phyloP scores from a whole-genome alignment of 2,329 filamentous ascomycete species.

The Talaromyces albobiverticillius region DNA sequence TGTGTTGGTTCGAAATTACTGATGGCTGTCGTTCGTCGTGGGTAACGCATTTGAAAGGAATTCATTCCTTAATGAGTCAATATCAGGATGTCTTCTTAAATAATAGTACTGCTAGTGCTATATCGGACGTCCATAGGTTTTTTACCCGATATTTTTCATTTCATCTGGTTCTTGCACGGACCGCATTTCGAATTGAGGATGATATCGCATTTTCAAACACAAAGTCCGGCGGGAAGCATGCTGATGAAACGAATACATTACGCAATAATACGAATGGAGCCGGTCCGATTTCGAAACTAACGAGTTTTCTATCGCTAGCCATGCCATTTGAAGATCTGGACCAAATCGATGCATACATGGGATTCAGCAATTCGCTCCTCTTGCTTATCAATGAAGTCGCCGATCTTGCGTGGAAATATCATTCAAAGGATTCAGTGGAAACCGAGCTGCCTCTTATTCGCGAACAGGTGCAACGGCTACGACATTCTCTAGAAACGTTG shows the following conservation, averaged over 20 bases:
- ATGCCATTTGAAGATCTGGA: slow-evolving; percentile 18
- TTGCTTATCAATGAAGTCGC: slow-evolving; percentile 23
- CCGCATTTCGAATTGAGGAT: slow-evolving; percentile 20
- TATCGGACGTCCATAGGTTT: slow-evolving; percentile 19
- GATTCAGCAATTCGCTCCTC: slow-evolving; percentile 23
- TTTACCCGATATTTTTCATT: slow-evolving; percentile 27
- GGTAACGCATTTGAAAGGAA: slow-evolving; percentile 26
- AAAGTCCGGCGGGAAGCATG: background rate
- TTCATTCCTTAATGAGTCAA: slow-evolving; percentile 21
- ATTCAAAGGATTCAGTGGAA: slow-evolving; percentile 14
- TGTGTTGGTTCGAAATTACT: slow-evolving; percentile 30
- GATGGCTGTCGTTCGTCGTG: slow-evolving; percentile 26
- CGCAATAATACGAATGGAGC: background rate
- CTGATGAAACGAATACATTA: background rate
- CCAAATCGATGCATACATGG: slow-evolving; percentile 25
- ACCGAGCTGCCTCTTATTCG: slow-evolving; percentile 2
- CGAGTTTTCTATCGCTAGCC: slow-evolving; percentile 8
- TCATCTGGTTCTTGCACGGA: slow-evolving; percentile 27
- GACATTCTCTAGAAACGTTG: background rate
- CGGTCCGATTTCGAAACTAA: slow-evolving; percentile 5
- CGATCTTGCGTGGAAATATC: slow-evolving; percentile 20
- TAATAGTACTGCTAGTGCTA: background rate
- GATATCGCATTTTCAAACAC: slow-evolving; percentile 1
- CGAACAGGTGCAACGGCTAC: background rate
- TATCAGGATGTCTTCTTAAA: slow-evolving; percentile 11